Evolutionary conservation across 2,329 filamentous ascomycete genomes (phyloP).

Genomic region (Scedosporium dehoogii): DNA sequence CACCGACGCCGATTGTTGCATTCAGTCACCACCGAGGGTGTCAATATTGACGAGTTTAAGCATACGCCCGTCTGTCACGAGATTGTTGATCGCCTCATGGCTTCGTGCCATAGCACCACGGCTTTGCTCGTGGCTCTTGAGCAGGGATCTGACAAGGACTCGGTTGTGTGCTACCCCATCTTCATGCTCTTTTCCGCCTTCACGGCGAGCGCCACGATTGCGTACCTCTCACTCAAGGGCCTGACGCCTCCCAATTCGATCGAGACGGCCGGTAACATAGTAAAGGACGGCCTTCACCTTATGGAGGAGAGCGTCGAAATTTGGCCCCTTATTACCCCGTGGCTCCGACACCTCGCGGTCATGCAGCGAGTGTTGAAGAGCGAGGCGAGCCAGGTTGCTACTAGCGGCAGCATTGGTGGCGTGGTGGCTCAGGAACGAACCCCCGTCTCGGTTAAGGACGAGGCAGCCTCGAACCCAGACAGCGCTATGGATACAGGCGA

Average conservation of each 20-base stretch:
- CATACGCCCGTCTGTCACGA: conserved; percentile 38
- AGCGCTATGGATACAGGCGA: conserved; percentile 48
- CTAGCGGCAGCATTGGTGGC: conserved; percentile 14
- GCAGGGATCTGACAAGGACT: conserved; percentile 45
- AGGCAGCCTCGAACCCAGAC: conserved; percentile 43
- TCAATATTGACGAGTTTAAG: conserved; percentile 44
- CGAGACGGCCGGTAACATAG: conserved; percentile 47
- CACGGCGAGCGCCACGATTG: conserved; percentile 49
- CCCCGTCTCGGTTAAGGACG: conserved; percentile 38
- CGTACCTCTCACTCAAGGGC: conserved; percentile 53
- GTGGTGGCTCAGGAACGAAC: conserved; percentile 15
- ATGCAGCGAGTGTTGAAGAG: conserved; percentile 53
- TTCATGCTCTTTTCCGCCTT: conserved; percentile 56
- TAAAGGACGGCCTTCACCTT: conserved; percentile 47
- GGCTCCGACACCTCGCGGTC: conserved; percentile 49
- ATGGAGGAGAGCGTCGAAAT: conserved; percentile 49
- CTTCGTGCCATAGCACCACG: conserved; percentile 49
- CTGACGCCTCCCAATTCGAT: conserved; percentile 45
- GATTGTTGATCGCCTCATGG: conserved; percentile 46
- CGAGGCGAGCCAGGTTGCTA: conserved; percentile 29
- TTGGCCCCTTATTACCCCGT: conserved; percentile 49
- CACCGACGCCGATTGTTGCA: conserved; percentile 50
- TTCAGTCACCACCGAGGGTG: conserved; percentile 41
- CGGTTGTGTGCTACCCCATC: conserved; percentile 50
- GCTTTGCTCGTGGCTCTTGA: conserved; percentile 46